A percentile compares a stretch with the other conserved stretches of the same genome.
phyloP scores from a whole-genome alignment of 805 yeast genomes.

The Myxozyma neotropica region DNA sequence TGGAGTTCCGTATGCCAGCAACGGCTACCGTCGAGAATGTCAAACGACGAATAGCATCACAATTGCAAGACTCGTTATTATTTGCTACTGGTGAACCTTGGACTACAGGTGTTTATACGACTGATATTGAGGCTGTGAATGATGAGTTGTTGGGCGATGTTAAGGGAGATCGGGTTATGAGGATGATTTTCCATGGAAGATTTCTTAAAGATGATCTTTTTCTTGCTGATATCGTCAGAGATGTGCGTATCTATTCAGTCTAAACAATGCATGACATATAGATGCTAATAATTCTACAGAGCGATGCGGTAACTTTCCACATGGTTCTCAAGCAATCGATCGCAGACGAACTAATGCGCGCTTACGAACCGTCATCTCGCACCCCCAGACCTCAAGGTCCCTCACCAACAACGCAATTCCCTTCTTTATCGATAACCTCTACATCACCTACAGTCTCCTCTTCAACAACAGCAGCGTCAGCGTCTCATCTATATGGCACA shows the following conservation, averaged over 20 bases:
- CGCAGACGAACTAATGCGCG: slow-evolving; percentile 19
- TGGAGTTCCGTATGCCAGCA: slow-evolving; percentile 13
- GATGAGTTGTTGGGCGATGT: slow-evolving; percentile 18
- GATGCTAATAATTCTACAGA: neutral
- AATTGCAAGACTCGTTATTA: slow-evolving; percentile 21
- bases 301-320: slow-evolving; percentile 26
- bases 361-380: slow-evolving; percentile 8
- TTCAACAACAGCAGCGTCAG: neutral
- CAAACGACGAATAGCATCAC: slow-evolving; percentile 19
- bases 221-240: slow-evolving; percentile 17
- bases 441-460: neutral
- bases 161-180: slow-evolving; percentile 15
- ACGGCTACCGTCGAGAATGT: slow-evolving; percentile 12
- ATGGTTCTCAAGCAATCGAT: slow-evolving; percentile 22
- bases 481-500: slow-evolving; percentile 10
- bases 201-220: slow-evolving; percentile 17
- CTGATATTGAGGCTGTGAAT: slow-evolving; percentile 17
- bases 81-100: slow-evolving; percentile 29
- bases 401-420: neutral
- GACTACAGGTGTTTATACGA: slow-evolving; percentile 23
- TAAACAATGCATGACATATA: too few species aligned
- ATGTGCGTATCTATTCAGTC: neutral
- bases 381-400: neutral
- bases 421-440: neutral
- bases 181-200: slow-evolving; percentile 30